These are phyloP conservation scores for Hemisphaericaspora nanyangensis DNA, from an alignment of 805 yeast genomes.

Conservation along the genomic window DNA sequence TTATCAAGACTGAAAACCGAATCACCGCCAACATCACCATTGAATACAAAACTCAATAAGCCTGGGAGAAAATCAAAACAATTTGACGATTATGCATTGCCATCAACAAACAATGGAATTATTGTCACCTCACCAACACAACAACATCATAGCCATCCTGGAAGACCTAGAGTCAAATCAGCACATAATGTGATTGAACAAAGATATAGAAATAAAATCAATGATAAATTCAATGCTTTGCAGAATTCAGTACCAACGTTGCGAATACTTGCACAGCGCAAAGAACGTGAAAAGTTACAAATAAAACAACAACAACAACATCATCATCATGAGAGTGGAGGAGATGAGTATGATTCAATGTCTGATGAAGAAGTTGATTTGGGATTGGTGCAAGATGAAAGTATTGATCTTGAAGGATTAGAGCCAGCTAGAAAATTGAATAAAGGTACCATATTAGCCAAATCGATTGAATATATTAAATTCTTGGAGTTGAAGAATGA, in stretches of 20 bases:
- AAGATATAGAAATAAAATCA: constrained; percentile 40
- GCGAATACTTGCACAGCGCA: constrained; percentile 25
- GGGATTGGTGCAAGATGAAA: constrained; percentile 3
- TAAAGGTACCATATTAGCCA: constrained; percentile 73
- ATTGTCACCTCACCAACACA: neutral
- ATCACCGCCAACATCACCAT: constrained; percentile 6
- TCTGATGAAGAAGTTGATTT: constrained; percentile 9
- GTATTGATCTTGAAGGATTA: constrained; percentile 61
- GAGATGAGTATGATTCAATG: constrained; percentile 10
- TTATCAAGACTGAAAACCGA: neutral
- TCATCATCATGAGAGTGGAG: constrained; percentile 6
- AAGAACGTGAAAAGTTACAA: constrained; percentile 10
- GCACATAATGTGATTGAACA: constrained; percentile 43
- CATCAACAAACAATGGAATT: no score
- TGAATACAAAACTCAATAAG: neutral
- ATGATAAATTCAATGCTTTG: constrained; percentile 36
- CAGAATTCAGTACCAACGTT: constrained; percentile 39
- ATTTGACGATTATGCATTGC: neutral
- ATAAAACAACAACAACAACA: constrained; percentile 7
- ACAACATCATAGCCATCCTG: constrained; percentile 5
- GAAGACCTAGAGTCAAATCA: constrained; percentile 23
- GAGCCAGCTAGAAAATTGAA: constrained; percentile 72
- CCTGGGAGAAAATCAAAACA: neutral
- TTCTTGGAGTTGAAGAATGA: constrained; percentile 63
- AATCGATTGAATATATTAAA: constrained; percentile 76